Percentiles rank a stretch among this genome's conserved stretches.
Evolutionary conservation across 106 monocot genomes (phyloP).

Genomic region (Dendrobium officinale): DNA sequence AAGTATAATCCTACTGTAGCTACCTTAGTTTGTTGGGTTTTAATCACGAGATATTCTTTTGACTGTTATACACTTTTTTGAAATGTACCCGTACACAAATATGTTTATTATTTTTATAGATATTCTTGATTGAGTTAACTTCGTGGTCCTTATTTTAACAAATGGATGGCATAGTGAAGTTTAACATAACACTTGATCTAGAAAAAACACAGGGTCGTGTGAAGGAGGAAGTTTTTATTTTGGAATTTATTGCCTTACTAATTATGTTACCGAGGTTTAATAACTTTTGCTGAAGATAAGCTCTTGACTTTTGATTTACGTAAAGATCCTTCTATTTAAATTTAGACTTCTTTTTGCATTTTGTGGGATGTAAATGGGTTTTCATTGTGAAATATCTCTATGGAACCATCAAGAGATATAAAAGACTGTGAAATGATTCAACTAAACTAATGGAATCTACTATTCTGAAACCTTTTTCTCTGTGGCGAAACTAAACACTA

Average conservation of each 20-base stretch:
- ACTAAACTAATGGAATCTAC: too few relatives aligned
- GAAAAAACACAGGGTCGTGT: background rate
- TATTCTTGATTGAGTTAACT: background rate
- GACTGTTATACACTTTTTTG: background rate
- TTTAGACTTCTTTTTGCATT: background rate
- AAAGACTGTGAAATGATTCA: too few relatives aligned
- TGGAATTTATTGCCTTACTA: background rate
- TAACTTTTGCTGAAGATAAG: background rate
- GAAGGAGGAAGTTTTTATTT: background rate
- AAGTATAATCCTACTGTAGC: background rate
- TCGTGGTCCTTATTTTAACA: background rate
- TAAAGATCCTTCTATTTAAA: background rate
- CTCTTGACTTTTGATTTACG: background rate
- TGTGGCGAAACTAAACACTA: too few relatives aligned
- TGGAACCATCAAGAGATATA: too few relatives aligned
- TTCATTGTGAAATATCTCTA: too few relatives aligned
- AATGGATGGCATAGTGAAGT: background rate
- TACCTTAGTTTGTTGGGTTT: background rate
- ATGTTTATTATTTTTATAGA: background rate
- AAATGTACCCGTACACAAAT: background rate
- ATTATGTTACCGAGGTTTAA: background rate
- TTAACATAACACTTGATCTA: background rate
- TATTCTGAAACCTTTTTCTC: too few relatives aligned
- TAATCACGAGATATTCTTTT: background rate
- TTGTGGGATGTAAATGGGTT: background rate